phyloP scores from a whole-genome alignment of 352 stramenopile species.

The Paralagenidium karlingii region DNA sequence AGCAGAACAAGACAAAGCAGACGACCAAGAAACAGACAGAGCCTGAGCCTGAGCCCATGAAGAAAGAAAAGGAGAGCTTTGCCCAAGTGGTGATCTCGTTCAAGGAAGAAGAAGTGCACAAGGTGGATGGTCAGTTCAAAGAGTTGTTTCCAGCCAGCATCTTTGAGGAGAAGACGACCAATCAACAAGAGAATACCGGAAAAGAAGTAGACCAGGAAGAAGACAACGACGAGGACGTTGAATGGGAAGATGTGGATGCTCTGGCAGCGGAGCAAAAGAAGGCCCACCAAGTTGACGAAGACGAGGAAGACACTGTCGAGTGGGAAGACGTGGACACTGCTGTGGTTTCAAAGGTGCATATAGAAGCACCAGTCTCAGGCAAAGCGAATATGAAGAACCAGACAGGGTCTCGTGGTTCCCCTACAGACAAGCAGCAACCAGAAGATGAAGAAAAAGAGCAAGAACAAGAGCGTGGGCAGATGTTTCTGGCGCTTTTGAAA shows the following conservation, averaged over 20 bases:
- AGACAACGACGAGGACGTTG: slow-evolving; percentile 26
- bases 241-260: slow-evolving; percentile 17
- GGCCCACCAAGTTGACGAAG: not conserved
- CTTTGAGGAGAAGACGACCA: slow-evolving; percentile 3
- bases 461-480: slow-evolving; percentile 18
- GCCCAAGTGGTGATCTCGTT: slow-evolving; percentile 32
- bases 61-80: slow-evolving; percentile 7
- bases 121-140: slow-evolving; percentile 8
- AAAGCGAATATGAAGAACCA: too few species aligned
- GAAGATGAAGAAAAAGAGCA: slow-evolving; percentile 8
- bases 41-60: too few species aligned
- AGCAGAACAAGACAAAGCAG: too few species aligned
- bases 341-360: not conserved
- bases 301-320: slow-evolving; percentile 23
- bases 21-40: too few species aligned
- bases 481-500: slow-evolving; percentile 41
- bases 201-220: slow-evolving; percentile 4
- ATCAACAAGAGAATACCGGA: not conserved
- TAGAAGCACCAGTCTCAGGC: too few species aligned
- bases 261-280: not conserved
- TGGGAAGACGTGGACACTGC: slow-evolving; percentile 25
- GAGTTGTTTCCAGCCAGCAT: slow-evolving; percentile 22
- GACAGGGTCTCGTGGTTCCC: slow-evolving; percentile 1
- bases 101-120: slow-evolving; percentile 23
- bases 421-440: slow-evolving; percentile 4